A percentile compares a stretch with the other conserved stretches of the same genome.
Evolutionary conservation across 148 eudicot genomes (phyloP).

Genomic region (Rhododendron mucronatum): DNA sequence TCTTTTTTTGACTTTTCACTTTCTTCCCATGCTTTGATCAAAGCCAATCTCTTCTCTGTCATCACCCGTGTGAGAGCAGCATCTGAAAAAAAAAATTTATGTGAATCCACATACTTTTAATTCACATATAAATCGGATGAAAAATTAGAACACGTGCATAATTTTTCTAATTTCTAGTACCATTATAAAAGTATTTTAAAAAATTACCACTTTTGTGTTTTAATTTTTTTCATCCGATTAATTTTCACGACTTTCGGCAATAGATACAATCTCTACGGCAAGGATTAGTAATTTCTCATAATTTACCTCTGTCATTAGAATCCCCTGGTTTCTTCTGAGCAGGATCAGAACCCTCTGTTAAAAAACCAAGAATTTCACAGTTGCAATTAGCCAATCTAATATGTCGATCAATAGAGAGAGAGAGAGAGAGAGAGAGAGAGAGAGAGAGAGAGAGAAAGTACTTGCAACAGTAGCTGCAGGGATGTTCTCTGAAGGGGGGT

Average conservation of each 20-base stretch:
- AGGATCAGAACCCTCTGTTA: constrained; percentile 14
- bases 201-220: not conserved
- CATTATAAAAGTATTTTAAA: too few species aligned
- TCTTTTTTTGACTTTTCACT: constrained; percentile 51
- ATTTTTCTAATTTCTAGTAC: not conserved
- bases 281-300: not conserved
- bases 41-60: constrained; percentile 57
- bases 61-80: constrained; percentile 35
- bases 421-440: not conserved
- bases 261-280: not conserved
- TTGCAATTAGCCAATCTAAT: not conserved
- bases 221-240: not conserved
- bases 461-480: not conserved
- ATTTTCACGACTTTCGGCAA: not conserved
- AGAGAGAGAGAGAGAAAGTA: constrained; percentile 2
- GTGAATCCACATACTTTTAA: not conserved
- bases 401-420: not conserved
- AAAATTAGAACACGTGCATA: not conserved
- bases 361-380: not conserved
- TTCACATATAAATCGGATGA: not conserved
- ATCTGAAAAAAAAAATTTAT: constrained; percentile 23
- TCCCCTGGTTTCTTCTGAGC: constrained; percentile 25
- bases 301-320: constrained; percentile 37
- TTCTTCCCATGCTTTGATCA: constrained; percentile 78
- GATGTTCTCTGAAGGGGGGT: not conserved